Base-by-base conservation (phyloP, 1,139 yeast genomes). In the Pichia sp. region DNA sequence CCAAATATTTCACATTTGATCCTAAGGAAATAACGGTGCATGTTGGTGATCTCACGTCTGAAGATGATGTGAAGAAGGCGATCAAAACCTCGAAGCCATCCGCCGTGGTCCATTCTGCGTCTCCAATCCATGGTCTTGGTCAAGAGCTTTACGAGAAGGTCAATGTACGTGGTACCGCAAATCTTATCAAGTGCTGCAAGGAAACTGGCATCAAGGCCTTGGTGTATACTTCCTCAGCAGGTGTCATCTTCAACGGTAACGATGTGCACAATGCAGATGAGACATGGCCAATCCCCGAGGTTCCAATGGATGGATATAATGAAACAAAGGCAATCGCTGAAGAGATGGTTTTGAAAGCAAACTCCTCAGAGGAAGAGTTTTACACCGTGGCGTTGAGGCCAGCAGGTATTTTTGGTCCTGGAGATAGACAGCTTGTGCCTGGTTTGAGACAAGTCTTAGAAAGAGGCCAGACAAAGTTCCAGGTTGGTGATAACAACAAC, bases 331-430 rank as follows among this genome's bases (percentile, higher is more conserved):
- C 97, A 10, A 78, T 79, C 57, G 99, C 97, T 0, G 99, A 95
- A 71, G 79, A 78, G 33, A 80, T 84, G 70, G 97, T 92, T 2
- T 76, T 92, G 67, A 73, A 78, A 42, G 88, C 95, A 20, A 84
- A 88, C 67, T 78, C 75, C 62, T 74, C 71, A 46, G 70, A 74
- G 0, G 74, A 75, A n/a, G 77, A 78, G 7, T 80, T 88, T 57
- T 71, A 77, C 52, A 93, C 99, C 0, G 86, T 89, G 45, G 92
- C 97, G 5, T 73, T 95, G 55, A 82, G 99, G 61, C 99, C 99
- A 2, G 97, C 99, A 0, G 99, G 99, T 42, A 91, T 95, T 51
- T 93, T 95, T 73, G 99, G 99, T 6, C 99, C 99, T 5, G 99
- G 99, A 48, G 99, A 95, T 71, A 82, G 99, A 59, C 99, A 95